Percentiles rank a stretch among this genome's conserved stretches.
phyloP scores from a whole-genome alignment of 148 eudicot species.

The Diospyros kaki region DNA sequence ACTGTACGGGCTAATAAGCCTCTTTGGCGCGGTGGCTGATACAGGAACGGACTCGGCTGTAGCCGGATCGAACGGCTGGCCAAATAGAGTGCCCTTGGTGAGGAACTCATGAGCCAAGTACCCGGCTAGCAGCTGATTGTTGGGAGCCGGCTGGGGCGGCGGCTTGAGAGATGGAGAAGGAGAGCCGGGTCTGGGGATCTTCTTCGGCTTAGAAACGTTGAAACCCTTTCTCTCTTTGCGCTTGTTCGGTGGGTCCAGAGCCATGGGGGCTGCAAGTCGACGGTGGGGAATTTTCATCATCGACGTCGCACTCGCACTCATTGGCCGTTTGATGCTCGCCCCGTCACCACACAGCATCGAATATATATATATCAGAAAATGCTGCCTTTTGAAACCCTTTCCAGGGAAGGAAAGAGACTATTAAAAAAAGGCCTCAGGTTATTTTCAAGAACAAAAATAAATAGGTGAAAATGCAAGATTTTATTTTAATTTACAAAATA shows the following conservation, averaged over 20 bases:
- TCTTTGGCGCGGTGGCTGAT: not conserved
- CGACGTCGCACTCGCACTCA: not conserved
- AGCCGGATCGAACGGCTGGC: constrained; percentile 40
- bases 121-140: constrained; percentile 29
- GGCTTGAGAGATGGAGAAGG: not conserved
- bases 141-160: constrained; percentile 4
- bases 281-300: constrained; percentile 14
- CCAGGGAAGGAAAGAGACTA: no score
- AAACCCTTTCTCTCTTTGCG: constrained; percentile 5
- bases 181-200: not conserved
- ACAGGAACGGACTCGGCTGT: constrained; percentile 25
- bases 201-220: constrained; percentile 1
- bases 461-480: no score
- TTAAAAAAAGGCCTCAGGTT: no score
- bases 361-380: no score
- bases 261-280: not conserved
- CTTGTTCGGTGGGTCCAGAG: constrained; percentile 6
- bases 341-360: constrained; percentile 8
- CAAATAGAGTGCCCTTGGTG: constrained; percentile 29
- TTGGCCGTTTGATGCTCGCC: constrained; percentile 9
- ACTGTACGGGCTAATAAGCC: no score
- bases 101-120: constrained; percentile 36
- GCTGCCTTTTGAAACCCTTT: no score
- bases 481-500: no score
- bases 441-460: no score